phyloP scores from a whole-genome alignment of 176 grass and related monocot genomes.

The Panicum miliaceum region DNA sequence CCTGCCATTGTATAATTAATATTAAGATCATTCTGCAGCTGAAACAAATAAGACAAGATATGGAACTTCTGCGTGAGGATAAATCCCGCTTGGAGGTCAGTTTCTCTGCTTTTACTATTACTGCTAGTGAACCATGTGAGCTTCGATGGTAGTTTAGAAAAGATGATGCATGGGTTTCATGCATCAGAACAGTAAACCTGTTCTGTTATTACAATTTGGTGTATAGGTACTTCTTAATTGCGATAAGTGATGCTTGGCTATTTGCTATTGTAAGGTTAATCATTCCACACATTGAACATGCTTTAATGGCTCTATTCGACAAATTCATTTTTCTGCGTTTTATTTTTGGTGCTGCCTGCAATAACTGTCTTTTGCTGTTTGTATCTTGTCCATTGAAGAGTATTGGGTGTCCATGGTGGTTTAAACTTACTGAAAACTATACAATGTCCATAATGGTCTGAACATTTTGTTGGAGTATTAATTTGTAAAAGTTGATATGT shows the following conservation, averaged over 20 bases:
- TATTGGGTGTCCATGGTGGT: not conserved
- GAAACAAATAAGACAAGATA: slow-evolving; percentile 68
- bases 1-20: slow-evolving; percentile 26
- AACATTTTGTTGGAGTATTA: slow-evolving; percentile 12
- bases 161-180: slow-evolving; percentile 7
- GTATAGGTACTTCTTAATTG: not conserved
- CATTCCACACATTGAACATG: not conserved
- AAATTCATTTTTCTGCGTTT: not conserved
- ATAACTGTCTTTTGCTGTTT: not conserved
- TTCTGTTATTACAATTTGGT: not conserved
- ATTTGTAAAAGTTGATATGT: not conserved
- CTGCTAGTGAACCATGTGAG: not conserved
- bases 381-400: not conserved
- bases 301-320: not conserved
- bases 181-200: no score
- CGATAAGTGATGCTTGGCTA: not conserved
- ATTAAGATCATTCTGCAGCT: slow-evolving; percentile 56
- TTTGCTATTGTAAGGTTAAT: not conserved
- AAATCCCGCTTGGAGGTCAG: slow-evolving; percentile 78
- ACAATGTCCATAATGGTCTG: not conserved
- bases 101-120: slow-evolving; percentile 27
- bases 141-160: not conserved
- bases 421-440: not conserved
- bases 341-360: not conserved
- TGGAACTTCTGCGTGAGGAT: slow-evolving; percentile 65